These are phyloP conservation scores for Hymenoscyphus linearis DNA, from an alignment of 2,329 filamentous ascomycete species.

Conservation along the genomic window DNA sequence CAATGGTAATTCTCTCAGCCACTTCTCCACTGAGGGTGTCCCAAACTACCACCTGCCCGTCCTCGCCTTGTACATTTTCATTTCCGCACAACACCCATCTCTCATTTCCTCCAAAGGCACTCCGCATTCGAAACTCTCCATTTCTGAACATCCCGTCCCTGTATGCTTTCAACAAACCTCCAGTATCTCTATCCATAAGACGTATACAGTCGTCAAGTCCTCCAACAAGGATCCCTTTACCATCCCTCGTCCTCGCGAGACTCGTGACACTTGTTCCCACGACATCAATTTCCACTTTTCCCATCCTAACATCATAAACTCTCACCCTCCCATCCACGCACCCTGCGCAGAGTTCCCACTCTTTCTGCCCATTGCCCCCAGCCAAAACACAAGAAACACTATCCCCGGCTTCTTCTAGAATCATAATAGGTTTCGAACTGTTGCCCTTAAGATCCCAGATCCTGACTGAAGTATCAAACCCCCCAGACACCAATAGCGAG, in stretches of 20 bases:
- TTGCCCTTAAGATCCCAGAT: slow-evolving; percentile 65
- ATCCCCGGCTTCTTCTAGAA: slow-evolving; percentile 68
- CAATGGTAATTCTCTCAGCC: slow-evolving; percentile 53
- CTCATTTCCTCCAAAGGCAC: slow-evolving; percentile 66
- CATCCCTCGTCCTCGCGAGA: slow-evolving; percentile 64
- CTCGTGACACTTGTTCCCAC: slow-evolving; percentile 71
- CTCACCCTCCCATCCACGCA: slow-evolving; percentile 82
- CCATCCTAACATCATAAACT: slow-evolving; percentile 77
- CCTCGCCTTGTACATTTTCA: slow-evolving; percentile 42
- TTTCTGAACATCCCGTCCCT: slow-evolving; percentile 44
- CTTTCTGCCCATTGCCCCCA: slow-evolving; percentile 23
- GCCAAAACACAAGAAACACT: slow-evolving; percentile 43
- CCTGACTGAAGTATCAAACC: slow-evolving; percentile 70
- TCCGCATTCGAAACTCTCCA: slow-evolving; percentile 26
- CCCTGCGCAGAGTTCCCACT: slow-evolving; percentile 60
- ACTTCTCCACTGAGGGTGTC: slow-evolving; percentile 72
- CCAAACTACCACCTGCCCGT: slow-evolving; percentile 61
- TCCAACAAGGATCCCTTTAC: slow-evolving; percentile 67
- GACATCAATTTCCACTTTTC: slow-evolving; percentile 64
- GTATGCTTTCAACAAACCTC: slow-evolving; percentile 69
- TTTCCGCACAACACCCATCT: slow-evolving; percentile 75
- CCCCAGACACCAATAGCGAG: slow-evolving; percentile 64
- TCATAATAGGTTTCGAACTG: slow-evolving; percentile 62
- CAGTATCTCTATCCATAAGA: slow-evolving; percentile 73
- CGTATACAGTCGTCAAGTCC: slow-evolving; percentile 71